These are phyloP conservation scores for Capsicum baccatum DNA, from an alignment of 257 asterid genomes.

Conservation along the genomic window DNA sequence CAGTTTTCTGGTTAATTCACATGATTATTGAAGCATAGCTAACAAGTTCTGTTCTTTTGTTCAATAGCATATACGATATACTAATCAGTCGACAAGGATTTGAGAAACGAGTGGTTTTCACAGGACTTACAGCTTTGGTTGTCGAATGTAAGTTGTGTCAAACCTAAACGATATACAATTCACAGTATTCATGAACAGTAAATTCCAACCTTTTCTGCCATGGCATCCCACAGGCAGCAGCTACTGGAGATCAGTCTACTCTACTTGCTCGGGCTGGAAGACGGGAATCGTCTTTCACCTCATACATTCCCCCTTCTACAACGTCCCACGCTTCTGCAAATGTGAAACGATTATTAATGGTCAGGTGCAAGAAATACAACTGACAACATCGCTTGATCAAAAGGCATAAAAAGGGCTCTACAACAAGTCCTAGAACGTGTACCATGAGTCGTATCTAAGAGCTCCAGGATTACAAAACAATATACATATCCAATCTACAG, in stretches of 20 bases:
- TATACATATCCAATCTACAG: not conserved
- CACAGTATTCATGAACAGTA: not conserved
- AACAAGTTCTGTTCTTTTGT: not conserved
- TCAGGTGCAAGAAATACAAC: slow-evolving; percentile 95
- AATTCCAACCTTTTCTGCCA: slow-evolving; percentile 6
- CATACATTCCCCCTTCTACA: not conserved
- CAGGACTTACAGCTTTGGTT: slow-evolving; percentile 99
- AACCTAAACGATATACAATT: not conserved
- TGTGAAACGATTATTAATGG: not conserved
- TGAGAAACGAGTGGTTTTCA: slow-evolving; percentile 90
- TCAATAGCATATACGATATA: slow-evolving; percentile 62
- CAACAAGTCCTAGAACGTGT: slow-evolving; percentile 88
- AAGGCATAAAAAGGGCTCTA: slow-evolving; percentile 79
- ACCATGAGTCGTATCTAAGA: slow-evolving; percentile 46
- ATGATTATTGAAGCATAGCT: not conserved
- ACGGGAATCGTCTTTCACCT: slow-evolving; percentile 55
- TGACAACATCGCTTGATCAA: slow-evolving; percentile 89
- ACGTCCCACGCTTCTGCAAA: not conserved
- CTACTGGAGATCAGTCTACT: slow-evolving; percentile 68
- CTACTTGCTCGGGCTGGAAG: slow-evolving; percentile 99
- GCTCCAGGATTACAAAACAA: not conserved
- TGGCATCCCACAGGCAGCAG: slow-evolving; percentile 65
- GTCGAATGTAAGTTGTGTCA: slow-evolving; percentile 68
- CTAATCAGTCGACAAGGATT: slow-evolving; percentile 86
- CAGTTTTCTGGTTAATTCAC: not conserved